Evolutionary conservation across 148 eudicot genomes (phyloP).

Genomic region (Rhododendron ovatum): DNA sequence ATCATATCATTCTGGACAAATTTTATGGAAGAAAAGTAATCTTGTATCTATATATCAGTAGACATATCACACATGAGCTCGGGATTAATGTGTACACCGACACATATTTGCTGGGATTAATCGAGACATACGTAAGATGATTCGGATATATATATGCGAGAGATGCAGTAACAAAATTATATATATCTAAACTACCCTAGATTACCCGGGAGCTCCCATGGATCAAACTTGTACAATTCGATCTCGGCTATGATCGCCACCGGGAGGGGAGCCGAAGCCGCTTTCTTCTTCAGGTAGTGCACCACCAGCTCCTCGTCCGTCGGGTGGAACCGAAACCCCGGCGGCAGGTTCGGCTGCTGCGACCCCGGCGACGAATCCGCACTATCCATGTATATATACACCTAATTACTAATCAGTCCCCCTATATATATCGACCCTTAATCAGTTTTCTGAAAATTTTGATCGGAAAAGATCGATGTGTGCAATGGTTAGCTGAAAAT

Average conservation of each 20-base stretch:
- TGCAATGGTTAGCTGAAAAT: background rate
- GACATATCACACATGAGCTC: too few relatives aligned
- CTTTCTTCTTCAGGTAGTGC: conserved; percentile 28
- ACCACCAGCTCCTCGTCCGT: conserved; percentile 43
- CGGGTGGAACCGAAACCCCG: conserved; percentile 43
- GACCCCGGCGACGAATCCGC: conserved; percentile 7
- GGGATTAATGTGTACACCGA: too few relatives aligned
- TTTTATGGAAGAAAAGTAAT: background rate
- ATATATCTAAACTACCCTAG: too few relatives aligned
- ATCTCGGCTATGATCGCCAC: conserved; percentile 27
- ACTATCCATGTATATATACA: conserved; percentile 7
- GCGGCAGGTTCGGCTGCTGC: conserved; percentile 30
- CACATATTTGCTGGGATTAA: too few relatives aligned
- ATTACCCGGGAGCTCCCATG: conserved; percentile 40
- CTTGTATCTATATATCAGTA: background rate
- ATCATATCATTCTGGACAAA: background rate
- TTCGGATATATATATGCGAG: too few relatives aligned
- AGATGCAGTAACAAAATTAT: too few relatives aligned
- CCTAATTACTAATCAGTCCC: too few relatives aligned
- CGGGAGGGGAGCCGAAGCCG: conserved; percentile 26
- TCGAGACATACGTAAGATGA: too few relatives aligned
- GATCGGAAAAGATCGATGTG: background rate
- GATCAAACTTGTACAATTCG: conserved; percentile 39
- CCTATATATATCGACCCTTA: background rate
- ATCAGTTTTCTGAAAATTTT: too few relatives aligned